phyloP scores from a whole-genome alignment of 495 filamentous ascomycete genomes.

The Cercophora scortea region DNA sequence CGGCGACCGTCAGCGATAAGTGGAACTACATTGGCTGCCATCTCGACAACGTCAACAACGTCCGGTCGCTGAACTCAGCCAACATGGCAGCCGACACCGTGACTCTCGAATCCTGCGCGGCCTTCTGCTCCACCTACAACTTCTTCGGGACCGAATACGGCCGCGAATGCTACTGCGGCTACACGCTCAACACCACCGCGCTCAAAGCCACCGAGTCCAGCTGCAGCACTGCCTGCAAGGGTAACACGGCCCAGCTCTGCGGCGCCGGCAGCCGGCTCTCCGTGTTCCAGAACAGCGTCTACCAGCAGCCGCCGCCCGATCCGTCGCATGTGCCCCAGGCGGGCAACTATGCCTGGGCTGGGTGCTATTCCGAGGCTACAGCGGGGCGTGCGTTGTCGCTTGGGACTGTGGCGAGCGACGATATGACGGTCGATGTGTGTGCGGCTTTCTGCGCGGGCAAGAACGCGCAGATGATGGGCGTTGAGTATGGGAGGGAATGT shows the following conservation, averaged over 20 bases:
- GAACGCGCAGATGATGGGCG: constrained; percentile 16
- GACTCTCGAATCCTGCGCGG: constrained; percentile 46
- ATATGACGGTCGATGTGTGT: constrained; percentile 27
- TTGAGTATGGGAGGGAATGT: constrained; percentile 25
- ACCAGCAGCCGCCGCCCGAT: constrained; percentile 9
- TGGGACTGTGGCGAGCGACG: constrained; percentile 33
- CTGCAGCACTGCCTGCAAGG: constrained; percentile 21
- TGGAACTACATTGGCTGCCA: constrained; percentile 24
- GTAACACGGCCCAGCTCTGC: constrained; percentile 21
- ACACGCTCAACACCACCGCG: constrained; percentile 15
- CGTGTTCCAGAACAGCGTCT: constrained; percentile 18
- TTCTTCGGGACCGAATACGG: constrained; percentile 10
- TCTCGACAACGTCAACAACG: constrained; percentile 15
- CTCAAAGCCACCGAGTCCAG: constrained; percentile 8
- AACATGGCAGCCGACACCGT: constrained; percentile 32
- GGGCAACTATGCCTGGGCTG: constrained; percentile 25
- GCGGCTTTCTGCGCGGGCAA: constrained; percentile 20
- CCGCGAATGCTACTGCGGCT: constrained; percentile 11
- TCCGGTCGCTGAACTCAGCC: constrained; percentile 43
- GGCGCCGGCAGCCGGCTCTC: constrained; percentile 25
- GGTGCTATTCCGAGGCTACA: constrained; percentile 29
- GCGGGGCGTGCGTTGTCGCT: constrained; percentile 42
- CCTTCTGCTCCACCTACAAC: constrained; percentile 39
- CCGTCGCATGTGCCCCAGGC: constrained; percentile 19
- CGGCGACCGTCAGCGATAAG: neutral